Percentiles rank a stretch among this genome's conserved stretches.
phyloP scores from a whole-genome alignment of 23 red algal genomes.

The Chondrus crispus region DNA sequence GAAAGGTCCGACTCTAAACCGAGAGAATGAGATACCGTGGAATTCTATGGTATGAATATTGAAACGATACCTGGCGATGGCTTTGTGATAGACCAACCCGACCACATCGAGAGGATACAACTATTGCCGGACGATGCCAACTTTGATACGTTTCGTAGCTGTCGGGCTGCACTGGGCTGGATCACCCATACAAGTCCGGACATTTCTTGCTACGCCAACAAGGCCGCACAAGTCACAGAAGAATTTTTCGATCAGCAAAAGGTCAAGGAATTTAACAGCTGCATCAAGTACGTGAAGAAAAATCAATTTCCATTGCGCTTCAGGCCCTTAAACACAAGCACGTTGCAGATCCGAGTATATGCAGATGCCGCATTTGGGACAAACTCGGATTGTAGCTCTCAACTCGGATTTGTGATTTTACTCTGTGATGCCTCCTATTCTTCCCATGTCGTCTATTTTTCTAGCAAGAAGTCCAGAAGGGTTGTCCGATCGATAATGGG shows the following conservation, averaged over 20 bases:
- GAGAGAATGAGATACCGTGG: neutral
- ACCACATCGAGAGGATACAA: neutral
- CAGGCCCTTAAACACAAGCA: neutral
- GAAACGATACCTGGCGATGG: neutral
- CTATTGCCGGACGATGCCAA: neutral
- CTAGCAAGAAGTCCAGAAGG: neutral
- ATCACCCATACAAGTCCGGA: neutral
- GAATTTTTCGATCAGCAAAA: neutral
- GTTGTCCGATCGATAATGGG: neutral
- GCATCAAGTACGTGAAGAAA: neutral
- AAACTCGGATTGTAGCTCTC: neutral
- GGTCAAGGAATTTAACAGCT: neutral
- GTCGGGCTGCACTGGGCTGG: neutral
- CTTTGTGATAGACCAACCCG: neutral
- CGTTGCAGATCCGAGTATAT: conserved; percentile 1
- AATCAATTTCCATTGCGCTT: neutral
- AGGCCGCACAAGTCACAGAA: neutral
- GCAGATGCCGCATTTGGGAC: neutral
- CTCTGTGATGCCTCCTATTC: neutral
- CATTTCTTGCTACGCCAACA: neutral
- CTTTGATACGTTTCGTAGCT: neutral
- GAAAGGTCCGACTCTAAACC: neutral
- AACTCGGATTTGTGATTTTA: neutral
- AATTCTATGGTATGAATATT: neutral
- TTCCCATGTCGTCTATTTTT: neutral